Evolutionary conservation across 192 early-diverging fungal species (phyloP), one percentile per base, ranked within the genome.

Genomic region (Pilobolus umbonatus): DNA sequence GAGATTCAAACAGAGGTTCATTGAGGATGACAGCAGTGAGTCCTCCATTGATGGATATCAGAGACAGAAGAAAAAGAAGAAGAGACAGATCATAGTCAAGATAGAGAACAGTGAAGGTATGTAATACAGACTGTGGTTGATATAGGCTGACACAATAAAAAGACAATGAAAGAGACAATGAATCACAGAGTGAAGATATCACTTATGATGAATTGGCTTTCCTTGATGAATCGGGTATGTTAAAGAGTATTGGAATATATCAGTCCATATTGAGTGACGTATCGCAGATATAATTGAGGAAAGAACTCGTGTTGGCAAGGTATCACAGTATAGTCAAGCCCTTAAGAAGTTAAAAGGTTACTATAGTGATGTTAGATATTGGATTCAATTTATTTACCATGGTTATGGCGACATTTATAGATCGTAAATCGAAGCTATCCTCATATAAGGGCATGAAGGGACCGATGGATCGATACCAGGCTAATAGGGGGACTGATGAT

Each of bases 221-320:
- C 36, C 34, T 53, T 36, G 51, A 53, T 32, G 36, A 53, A 14
- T 17, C 32, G 19, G 51, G 51, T 53, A 42, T 12, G 19, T 12
- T 40, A 40, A 15, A 35, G 17, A 48, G 46, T 48, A 9, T 4
- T 10, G 17, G 25, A 45, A 32, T 51, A 19, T 35, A 34, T 21
- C 15, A 52, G 35, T 24, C 29, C 17, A 34, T 10, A 52, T 19
- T 3, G 32, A 38, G 4, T 36, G 1, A 36, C 21, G 19, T 36
- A 22, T 12, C 14, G 25, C 36, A 53, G 51, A 53, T 24, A 53
- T 53, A 34, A 36, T 53, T 9, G 15, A 53, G n/a, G 34, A 36
- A 34, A 53, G 51, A 36, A 53, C 51, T 36, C 51, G 51, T 53
- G 51, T 30, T 31, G 36, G 36, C 17, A n/a, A 36, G 25, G 51